Base-by-base conservation (phyloP, 2,329 filamentous ascomycete species). In the Cadophora gregata region DNA sequence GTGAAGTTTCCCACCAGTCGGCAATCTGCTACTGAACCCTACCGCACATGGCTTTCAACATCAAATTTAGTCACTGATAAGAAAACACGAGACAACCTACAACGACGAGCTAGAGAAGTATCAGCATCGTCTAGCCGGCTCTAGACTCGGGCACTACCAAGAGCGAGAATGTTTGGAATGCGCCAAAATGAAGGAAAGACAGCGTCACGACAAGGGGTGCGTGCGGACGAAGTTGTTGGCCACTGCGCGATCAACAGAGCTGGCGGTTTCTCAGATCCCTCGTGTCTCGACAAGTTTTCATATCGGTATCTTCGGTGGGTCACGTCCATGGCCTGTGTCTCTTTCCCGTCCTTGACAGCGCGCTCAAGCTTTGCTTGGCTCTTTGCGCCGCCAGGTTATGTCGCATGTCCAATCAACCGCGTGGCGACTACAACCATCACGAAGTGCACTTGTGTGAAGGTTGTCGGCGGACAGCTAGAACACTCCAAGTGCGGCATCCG, bases 1-100 rank as follows among this genome's bases (percentile, higher is more conserved):
- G 72, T 47, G 45, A 64, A 65, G 29, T n/a, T 27, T 58, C 21
- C 55, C 33, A 58, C 55, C 55, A n/a, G 31, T 53, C 42, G 60
- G 31, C 27, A 38, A 36, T 24, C 53, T 42, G 56, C 33, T 55
- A 14, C 19, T 65, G 59, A 55, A 42, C 50, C 29, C 19, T 29
- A n/a, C 21, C 38, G 47, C 24, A 65, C 45, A 62, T 50, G 64
- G 62, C 60, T 65, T 56, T n/a, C 64, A 45, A 62, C 31, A 29
- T 58, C 33, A 21, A 21, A 48, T 67, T 69, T 70, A 72, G 67
- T 70, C 67, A 67, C 67, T 69, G 69, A 70, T 72, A 72, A 70
- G 67, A 51, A 67, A 68, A 60, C 36, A 38, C 14, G 29, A 45
- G 25, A 58, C 58, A 51, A 51, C 33, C 47, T 31, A 51, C 36